Evolutionary conservation across 1,284 basidiomycete genomes (phyloP).

Genomic region (Coriolopsis trogii): DNA sequence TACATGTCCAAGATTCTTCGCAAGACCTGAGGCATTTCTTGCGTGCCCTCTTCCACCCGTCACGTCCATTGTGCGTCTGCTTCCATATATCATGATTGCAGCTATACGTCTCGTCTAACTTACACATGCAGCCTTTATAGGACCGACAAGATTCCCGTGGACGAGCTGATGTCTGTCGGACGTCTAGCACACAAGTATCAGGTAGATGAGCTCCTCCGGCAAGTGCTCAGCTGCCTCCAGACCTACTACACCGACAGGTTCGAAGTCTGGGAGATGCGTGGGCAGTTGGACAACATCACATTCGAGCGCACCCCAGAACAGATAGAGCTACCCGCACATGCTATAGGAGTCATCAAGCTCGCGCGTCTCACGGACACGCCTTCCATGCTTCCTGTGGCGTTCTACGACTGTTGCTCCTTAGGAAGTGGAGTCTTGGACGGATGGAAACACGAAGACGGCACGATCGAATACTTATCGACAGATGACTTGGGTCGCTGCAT

Average conservation of each 20-base stretch:
- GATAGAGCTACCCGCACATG: neutral
- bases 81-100: neutral
- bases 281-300: neutral
- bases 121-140: neutral
- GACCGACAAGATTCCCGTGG: neutral
- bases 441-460: conserved; percentile 1
- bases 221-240: neutral
- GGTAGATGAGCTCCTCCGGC: neutral
- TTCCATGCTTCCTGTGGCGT: conserved; percentile 4
- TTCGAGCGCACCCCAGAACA: neutral
- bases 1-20: conserved; percentile 12
- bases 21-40: conserved; percentile 1
- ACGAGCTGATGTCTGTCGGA: neutral
- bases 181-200: conserved; percentile 9
- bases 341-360: conserved; percentile 4
- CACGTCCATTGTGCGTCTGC: neutral
- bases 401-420: neutral
- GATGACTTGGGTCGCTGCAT: conserved; percentile 3
- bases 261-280: neutral
- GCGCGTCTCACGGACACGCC: conserved; percentile 1
- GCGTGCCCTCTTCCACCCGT: neutral
- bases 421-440: neutral
- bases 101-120: neutral
- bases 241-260: neutral
- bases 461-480: neutral